phyloP scores from a whole-genome alignment of 169 alveolate genomes.

The Eimeria zaria region DNA sequence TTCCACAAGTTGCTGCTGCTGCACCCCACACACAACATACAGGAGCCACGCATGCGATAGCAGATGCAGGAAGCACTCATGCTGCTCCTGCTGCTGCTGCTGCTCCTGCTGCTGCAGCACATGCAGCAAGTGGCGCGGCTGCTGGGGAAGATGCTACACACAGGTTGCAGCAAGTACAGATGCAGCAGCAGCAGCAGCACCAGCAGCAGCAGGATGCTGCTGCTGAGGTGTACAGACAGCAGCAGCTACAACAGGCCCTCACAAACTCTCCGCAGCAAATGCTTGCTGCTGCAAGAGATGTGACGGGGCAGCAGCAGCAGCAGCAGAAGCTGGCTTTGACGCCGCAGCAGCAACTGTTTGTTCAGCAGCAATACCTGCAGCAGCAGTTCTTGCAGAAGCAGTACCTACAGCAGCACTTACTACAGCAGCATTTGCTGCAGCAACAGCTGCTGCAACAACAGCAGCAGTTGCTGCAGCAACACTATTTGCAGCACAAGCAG shows the following conservation, averaged over 20 bases:
- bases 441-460: conserved; percentile 68
- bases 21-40: too few relatives aligned
- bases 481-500: conserved; percentile 62
- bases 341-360: conserved; percentile 52
- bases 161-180: background rate
- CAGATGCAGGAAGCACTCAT: conserved; percentile 16
- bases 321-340: conserved; percentile 31
- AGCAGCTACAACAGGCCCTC: conserved; percentile 32
- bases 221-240: conserved; percentile 18
- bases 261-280: background rate
- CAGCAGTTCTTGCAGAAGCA: conserved; percentile 78
- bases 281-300: background rate
- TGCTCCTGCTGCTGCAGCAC: conserved; percentile 38
- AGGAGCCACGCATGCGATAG: too few relatives aligned
- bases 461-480: conserved; percentile 72
- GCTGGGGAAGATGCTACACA: background rate
- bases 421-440: conserved; percentile 46
- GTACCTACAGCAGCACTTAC: conserved; percentile 41
- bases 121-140: background rate
- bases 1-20: background rate
- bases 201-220: conserved; percentile 24
- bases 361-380: conserved; percentile 33
- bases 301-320: conserved; percentile 26
- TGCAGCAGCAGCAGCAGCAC: conserved; percentile 32
- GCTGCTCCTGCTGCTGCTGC: conserved; percentile 24